Evolutionary conservation across 768 basidiomycete species (phyloP).

Genomic region (Amyloporia xantha): DNA sequence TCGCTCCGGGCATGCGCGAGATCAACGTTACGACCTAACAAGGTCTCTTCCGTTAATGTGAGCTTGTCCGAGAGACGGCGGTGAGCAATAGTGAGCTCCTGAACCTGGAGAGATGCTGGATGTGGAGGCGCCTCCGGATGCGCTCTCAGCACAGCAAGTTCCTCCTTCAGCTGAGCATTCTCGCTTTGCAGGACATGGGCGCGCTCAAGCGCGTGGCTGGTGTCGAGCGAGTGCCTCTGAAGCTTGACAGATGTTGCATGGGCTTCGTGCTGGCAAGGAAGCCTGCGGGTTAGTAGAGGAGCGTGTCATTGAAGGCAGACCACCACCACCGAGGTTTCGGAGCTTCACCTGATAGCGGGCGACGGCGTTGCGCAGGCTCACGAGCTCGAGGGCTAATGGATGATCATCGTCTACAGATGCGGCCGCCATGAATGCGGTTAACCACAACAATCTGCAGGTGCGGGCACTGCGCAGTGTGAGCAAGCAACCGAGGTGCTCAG

Average conservation of each 20-base stretch:
- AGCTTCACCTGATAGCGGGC: slow-evolving; percentile 29
- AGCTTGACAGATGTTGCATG: slow-evolving; percentile 59
- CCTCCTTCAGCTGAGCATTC: slow-evolving; percentile 49
- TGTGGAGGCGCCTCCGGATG: slow-evolving; percentile 39
- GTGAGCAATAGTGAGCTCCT: slow-evolving; percentile 61
- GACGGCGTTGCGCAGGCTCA: slow-evolving; percentile 29
- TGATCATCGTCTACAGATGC: slow-evolving; percentile 26
- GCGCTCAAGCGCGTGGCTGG: slow-evolving; percentile 42
- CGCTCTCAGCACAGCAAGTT: slow-evolving; percentile 48
- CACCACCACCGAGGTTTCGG: slow-evolving; percentile 1
- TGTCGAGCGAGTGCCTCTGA: slow-evolving; percentile 53
- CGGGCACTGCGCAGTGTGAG: too few relatives aligned
- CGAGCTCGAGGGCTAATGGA: slow-evolving; percentile 30
- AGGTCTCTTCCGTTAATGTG: slow-evolving; percentile 47
- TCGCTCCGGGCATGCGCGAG: slow-evolving; percentile 38
- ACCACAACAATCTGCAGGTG: neutral
- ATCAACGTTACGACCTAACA: slow-evolving; percentile 44
- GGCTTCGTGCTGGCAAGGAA: slow-evolving; percentile 54
- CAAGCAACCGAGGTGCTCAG: too few relatives aligned
- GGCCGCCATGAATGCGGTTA: neutral
- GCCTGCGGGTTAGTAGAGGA: slow-evolving; percentile 20
- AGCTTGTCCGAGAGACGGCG: slow-evolving; percentile 66
- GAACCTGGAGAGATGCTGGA: slow-evolving; percentile 32
- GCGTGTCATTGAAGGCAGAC: slow-evolving; percentile 4
- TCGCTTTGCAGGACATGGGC: slow-evolving; percentile 47